Evolutionary conservation across 176 grass and related monocot genomes (phyloP).

Genomic region (Oropetium thomaeum): DNA sequence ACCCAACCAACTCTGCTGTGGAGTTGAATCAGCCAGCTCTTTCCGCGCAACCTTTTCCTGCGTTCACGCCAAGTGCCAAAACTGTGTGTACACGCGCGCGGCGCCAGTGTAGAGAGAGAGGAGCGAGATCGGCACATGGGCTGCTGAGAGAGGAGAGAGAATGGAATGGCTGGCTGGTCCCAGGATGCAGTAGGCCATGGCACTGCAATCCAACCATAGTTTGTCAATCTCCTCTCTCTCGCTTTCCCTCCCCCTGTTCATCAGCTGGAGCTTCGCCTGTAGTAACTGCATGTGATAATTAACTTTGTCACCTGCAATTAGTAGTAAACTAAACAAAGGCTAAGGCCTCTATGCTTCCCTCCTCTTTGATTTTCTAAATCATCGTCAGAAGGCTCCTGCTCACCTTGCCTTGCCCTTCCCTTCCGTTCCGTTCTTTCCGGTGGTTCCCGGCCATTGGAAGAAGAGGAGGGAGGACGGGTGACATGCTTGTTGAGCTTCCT

Average conservation of each 20-base stretch:
- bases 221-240: background rate
- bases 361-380: background rate
- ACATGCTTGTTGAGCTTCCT: background rate
- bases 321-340: background rate
- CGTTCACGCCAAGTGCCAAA: constrained; percentile 26
- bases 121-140: constrained; percentile 43
- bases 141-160: constrained; percentile 30
- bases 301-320: background rate
- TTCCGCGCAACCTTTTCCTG: constrained; percentile 2
- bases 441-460: background rate
- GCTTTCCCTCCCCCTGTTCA: background rate
- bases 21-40: background rate
- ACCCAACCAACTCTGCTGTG: background rate
- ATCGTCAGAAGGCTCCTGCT: background rate
- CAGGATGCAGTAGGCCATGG: constrained; percentile 12
- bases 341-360: background rate
- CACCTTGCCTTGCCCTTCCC: background rate
- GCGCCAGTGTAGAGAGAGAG: background rate
- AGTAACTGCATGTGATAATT: constrained; percentile 31
- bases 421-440: background rate
- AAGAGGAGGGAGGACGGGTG: background rate
- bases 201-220: constrained; percentile 12
- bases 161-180: background rate
- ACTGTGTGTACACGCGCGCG: constrained; percentile 5
- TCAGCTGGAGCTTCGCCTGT: no score